Evolutionary conservation across 2,329 filamentous ascomycete genomes (phyloP), one percentile per base, ranked within the genome.

Genomic region (Pleurostoma richardsiae): DNA sequence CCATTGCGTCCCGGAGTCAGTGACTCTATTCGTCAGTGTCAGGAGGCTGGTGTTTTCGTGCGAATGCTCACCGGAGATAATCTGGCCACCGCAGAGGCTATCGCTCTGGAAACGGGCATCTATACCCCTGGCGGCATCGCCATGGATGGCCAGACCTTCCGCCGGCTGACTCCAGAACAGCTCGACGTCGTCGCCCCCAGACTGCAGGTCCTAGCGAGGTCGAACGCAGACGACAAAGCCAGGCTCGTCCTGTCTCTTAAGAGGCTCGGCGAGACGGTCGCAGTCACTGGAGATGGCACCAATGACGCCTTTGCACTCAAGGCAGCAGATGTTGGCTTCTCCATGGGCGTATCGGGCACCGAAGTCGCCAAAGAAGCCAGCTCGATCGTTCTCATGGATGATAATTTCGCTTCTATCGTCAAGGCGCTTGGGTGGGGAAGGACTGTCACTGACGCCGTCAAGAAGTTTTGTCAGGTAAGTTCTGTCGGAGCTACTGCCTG

Each of bases 11-110:
- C 73, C 10, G 82, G 82, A 58, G 82, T 85, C 29, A 67, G 77
- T 5, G 72, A 77, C 41, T 82, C 82, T 46, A 83, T 86, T 41
- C 65, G 69, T 45, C 74, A 76, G 55, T 85, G 81, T 52, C 75
- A 81, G 53, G 73, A 68, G 30, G 82, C 82, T 30, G 82, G 82
- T 49, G 81, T 86, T 11, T 70, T 80, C 52, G 80, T 84, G 43
- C 81, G 82, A 54, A 86, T 86, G 82, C 82, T 86, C 45, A 86
- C 82, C 36, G 82, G 80, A 54, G 82, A 86, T 63, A 85, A 86
- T 53, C 65, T 85, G 52, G 69, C 75, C 29, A 86, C 82, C 30
- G 82, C 82, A 11, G 78, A 76, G 42, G 82, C 82, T 3, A 85
- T 86, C 54, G 82, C 82, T 81, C 57, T 19, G 10, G 44, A 46